Conservation (phyloP, 495 filamentous ascomycete species). For the Umbilicaria muhlenbergii region DNA sequence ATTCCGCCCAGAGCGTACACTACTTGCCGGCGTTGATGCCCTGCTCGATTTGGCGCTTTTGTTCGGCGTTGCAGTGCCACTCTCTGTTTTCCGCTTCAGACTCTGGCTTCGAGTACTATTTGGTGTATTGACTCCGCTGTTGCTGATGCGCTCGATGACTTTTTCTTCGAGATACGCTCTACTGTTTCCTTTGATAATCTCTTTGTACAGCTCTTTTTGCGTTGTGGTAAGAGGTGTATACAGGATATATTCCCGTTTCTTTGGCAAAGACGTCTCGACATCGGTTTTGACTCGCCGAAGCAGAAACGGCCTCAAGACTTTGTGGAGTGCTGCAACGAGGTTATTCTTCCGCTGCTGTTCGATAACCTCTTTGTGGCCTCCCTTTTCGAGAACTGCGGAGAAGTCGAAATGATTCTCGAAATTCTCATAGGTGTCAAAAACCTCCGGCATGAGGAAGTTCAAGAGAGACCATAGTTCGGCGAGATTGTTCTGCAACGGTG, state of each 20-base stretch:
- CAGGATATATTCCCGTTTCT: constrained; percentile 90
- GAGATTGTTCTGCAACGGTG: constrained; percentile 90
- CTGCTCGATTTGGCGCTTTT: constrained; percentile 65
- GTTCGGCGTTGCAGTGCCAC: constrained; percentile 24
- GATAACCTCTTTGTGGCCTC: constrained; percentile 52
- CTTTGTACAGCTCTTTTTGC: constrained; percentile 83
- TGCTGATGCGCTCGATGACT: constrained; percentile 48
- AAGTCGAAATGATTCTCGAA: constrained; percentile 98
- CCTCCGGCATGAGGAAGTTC: constrained; percentile 82
- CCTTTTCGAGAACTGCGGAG: constrained; percentile 62
- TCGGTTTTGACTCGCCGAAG: constrained; percentile 83
- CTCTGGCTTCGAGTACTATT: constrained; percentile 24
- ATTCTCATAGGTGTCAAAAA: constrained; percentile 75
- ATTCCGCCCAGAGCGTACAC: constrained; percentile 26
- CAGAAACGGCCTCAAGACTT: constrained; percentile 82
- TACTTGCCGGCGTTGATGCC: constrained; percentile 49
- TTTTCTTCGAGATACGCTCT: constrained; percentile 73
- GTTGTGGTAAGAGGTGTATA: constrained; percentile 78
- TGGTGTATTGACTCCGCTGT: constrained; percentile 20
- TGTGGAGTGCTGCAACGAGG: constrained; percentile 76
- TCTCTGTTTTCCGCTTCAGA: constrained; percentile 38
- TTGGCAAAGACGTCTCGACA: constrained; percentile 76
- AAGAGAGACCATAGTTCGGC: constrained; percentile 89
- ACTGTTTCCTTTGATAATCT: constrained; percentile 63
- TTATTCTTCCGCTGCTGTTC: constrained; percentile 66